Evolutionary conservation across 2,329 filamentous ascomycete genomes (phyloP), one percentile per base, ranked within the genome.

Genomic region (Phaeosphaeriaceae sp.): DNA sequence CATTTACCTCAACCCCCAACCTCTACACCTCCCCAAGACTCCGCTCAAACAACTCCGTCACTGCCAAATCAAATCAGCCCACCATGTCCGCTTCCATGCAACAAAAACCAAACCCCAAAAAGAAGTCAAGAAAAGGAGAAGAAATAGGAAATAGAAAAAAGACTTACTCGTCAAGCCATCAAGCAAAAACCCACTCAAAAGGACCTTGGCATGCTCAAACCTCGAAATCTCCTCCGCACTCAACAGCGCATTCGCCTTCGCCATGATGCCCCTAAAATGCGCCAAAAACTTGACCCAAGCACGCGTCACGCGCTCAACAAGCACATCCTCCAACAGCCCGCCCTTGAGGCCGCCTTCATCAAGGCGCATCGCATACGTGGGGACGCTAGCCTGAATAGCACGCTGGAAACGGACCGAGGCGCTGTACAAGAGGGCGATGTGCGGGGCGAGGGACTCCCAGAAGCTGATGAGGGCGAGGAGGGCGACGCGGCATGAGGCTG

Each of bases 341-440:
- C 44, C 48, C 7, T 44, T 50, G 5, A 50, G 21, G 8, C 57
- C 50, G 8, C 36, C 30, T 12, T 34, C 28, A 16, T 61, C 48
- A 1, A 49, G 37, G 4, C 57, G 54, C 61, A 64, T 64, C 12
- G 58, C 54, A n/a, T 63, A 60, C 4, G 49, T 54, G 26, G 56
- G 45, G 23, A 37, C 23, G 43, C 46, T 58, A 12, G 21, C 37
- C 12, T 38, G 9, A 40, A 59, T 43, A 8, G 52, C 54, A 12
- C 54, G 46, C 4, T 54, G 37, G 45, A 65, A 65, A 13, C 48
- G 54, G 8, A 40, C 26, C 6, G 53, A 54, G n/a, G 41, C n/a
- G 20, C 36, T 15, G 43, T 60, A 60, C 11, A 63, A 45, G 13
- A 44, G 39, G 2, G 42, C 15, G n/a, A 60, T 18, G n/a, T 57